These are phyloP conservation scores for Ajuga chamaepitys DNA, from an alignment of 257 asterid genomes.

Conservation along the genomic window DNA sequence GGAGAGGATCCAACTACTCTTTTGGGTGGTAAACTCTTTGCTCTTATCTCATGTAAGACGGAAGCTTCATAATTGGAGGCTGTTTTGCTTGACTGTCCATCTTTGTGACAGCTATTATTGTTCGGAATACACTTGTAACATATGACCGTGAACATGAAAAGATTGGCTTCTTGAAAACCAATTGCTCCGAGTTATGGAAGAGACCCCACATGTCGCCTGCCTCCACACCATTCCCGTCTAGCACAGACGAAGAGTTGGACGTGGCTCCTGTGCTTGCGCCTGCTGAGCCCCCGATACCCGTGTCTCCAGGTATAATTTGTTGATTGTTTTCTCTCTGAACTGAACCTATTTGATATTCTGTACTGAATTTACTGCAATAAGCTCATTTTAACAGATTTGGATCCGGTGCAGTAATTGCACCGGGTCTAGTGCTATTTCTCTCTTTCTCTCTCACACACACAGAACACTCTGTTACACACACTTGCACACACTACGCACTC, in stretches of 20 bases:
- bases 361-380: too few relatives aligned
- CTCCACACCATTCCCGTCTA: conserved; percentile 44
- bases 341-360: not conserved
- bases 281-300: conserved; percentile 31
- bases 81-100: not conserved
- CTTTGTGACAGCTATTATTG: conserved; percentile 62
- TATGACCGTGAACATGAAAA: conserved; percentile 90
- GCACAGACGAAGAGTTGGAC: conserved; percentile 16
- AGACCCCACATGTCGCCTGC: conserved; percentile 50
- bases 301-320: conserved; percentile 45
- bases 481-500: too few relatives aligned
- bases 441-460: too few relatives aligned
- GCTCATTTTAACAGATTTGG: too few relatives aligned
- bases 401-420: too few relatives aligned
- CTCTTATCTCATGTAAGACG: conserved; percentile 11
- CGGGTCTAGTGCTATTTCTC: too few relatives aligned
- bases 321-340: conserved; percentile 1
- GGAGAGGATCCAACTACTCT: conserved; percentile 97
- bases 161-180: conserved; percentile 95
- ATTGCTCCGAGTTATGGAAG: conserved; percentile 93
- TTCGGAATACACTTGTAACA: conserved; percentile 91
- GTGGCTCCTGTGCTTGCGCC: conserved; percentile 56
- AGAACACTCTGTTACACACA: too few relatives aligned
- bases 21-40: conserved; percentile 69
- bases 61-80: not conserved